Evolutionary conservation across 495 filamentous ascomycete species (phyloP).

Genomic region (Cryomyces minteri): DNA sequence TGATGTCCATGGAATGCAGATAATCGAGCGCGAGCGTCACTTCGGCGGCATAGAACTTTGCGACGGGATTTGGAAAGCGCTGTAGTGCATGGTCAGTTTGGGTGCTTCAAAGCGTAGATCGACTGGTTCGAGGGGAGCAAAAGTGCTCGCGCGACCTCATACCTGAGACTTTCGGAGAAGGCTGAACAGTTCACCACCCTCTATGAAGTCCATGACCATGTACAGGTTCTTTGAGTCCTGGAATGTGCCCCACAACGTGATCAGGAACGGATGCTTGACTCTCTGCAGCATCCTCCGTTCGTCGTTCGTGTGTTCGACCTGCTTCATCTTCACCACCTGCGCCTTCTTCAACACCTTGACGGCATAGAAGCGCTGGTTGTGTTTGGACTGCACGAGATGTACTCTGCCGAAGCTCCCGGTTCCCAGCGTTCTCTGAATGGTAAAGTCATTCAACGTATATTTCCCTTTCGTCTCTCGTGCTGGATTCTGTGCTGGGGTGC

Average conservation of each 20-base stretch:
- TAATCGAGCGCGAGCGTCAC: slow-evolving; percentile 92
- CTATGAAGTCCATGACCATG: slow-evolving; percentile 99
- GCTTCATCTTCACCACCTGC: slow-evolving; percentile 99
- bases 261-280: slow-evolving; percentile 91
- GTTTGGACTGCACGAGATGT: slow-evolving; percentile 87
- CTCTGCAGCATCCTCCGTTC: slow-evolving; percentile 87
- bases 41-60: slow-evolving; percentile 97
- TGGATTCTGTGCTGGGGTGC: slow-evolving; percentile 15
- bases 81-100: slow-evolving; percentile 17
- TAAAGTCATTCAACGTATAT: slow-evolving; percentile 80
- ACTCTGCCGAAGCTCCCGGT: slow-evolving; percentile 96
- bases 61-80: slow-evolving; percentile 97
- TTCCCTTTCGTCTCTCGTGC: slow-evolving; percentile 84
- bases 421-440: slow-evolving; percentile 73
- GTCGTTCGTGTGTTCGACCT: slow-evolving; percentile 97
- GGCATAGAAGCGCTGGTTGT: slow-evolving; percentile 94
- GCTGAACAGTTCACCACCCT: slow-evolving; percentile 94
- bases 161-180: slow-evolving; percentile 91
- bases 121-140: background rate
- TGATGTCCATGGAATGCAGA: slow-evolving; percentile 85
- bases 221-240: slow-evolving; percentile 90
- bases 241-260: slow-evolving; percentile 96
- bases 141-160: slow-evolving; percentile 14
- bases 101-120: background rate
- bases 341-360: slow-evolving; percentile 97